Percentiles rank a stretch among this genome's conserved stretches.
phyloP scores from a whole-genome alignment of 176 grass and related monocot genomes.

The Cenchrus purpureus region DNA sequence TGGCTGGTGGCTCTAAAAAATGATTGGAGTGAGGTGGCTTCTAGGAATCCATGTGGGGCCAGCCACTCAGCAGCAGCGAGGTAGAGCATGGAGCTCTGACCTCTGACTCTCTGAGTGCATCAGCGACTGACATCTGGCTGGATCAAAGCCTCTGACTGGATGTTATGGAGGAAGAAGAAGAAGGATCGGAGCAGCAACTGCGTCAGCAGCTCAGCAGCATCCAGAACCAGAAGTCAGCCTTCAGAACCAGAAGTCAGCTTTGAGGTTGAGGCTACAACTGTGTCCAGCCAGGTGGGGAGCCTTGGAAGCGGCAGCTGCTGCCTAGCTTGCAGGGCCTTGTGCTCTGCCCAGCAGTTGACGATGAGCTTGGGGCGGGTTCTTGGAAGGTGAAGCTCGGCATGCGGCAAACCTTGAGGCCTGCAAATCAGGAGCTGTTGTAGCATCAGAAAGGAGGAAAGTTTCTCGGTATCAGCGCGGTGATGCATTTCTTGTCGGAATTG shows the following conservation, averaged over 20 bases:
- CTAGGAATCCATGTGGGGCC: conserved; percentile 39
- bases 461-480: neutral
- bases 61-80: neutral
- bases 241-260: conserved; percentile 14
- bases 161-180: neutral
- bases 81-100: neutral
- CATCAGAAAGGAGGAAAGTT: conserved; percentile 18
- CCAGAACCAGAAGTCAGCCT: conserved; percentile 24
- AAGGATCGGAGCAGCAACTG: neutral
- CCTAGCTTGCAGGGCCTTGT: conserved; percentile 24
- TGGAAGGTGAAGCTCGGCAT: conserved; percentile 50
- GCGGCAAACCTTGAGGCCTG: conserved; percentile 11
- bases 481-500: neutral
- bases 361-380: conserved; percentile 37
- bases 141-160: conserved; percentile 3
- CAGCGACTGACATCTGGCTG: conserved; percentile 30
- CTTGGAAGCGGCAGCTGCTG: conserved; percentile 32
- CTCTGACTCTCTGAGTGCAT: neutral
- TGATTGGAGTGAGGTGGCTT: conserved; percentile 37
- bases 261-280: conserved; percentile 28
- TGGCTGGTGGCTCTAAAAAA: conserved; percentile 43
- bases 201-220: conserved; percentile 16
- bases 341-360: conserved; percentile 44
- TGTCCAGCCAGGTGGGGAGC: conserved; percentile 13
- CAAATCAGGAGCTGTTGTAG: conserved; percentile 6